Evolutionary conservation across 2,329 filamentous ascomycete genomes (phyloP).

Genomic region (Fusarium sp.): DNA sequence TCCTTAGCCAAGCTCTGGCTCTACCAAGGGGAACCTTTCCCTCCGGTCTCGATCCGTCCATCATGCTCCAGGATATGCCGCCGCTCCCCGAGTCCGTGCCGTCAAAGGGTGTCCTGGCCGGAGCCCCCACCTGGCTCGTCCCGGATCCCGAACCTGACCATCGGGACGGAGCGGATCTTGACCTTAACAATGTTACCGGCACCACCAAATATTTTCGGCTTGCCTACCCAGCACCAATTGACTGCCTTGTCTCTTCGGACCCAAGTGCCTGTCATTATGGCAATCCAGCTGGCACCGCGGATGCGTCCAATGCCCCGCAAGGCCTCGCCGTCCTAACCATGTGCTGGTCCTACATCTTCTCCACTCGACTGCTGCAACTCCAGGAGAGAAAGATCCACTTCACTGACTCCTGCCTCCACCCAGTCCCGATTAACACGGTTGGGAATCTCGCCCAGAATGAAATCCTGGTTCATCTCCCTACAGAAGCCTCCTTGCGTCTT

Average conservation of each 20-base stretch:
- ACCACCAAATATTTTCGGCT: constrained; percentile 50
- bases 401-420: constrained; percentile 45
- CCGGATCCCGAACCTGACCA: constrained; percentile 43
- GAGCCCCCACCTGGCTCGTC: constrained; percentile 46
- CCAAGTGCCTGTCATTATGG: constrained; percentile 42
- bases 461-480: constrained; percentile 43
- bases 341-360: constrained; percentile 52
- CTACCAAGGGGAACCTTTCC: constrained; percentile 44
- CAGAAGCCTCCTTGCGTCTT: constrained; percentile 40
- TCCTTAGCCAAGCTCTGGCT: constrained; percentile 37
- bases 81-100: constrained; percentile 44
- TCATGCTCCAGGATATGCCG: constrained; percentile 50
- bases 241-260: constrained; percentile 44
- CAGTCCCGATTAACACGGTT: constrained; percentile 40
- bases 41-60: constrained; percentile 39
- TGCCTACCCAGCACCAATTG: constrained; percentile 40
- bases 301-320: constrained; percentile 42
- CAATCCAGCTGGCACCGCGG: constrained; percentile 32
- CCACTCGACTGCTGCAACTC: constrained; percentile 49
- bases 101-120: constrained; percentile 44
- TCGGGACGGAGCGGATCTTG: constrained; percentile 25
- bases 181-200: constrained; percentile 45
- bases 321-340: constrained; percentile 49
- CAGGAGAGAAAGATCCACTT: constrained; percentile 46
- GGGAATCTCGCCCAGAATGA: constrained; percentile 34